A percentile compares a stretch with the other conserved stretches of the same genome.
Evolutionary conservation across 805 yeast species (phyloP).

Genomic region (Schwanniomyces pseudopolymorphus): DNA sequence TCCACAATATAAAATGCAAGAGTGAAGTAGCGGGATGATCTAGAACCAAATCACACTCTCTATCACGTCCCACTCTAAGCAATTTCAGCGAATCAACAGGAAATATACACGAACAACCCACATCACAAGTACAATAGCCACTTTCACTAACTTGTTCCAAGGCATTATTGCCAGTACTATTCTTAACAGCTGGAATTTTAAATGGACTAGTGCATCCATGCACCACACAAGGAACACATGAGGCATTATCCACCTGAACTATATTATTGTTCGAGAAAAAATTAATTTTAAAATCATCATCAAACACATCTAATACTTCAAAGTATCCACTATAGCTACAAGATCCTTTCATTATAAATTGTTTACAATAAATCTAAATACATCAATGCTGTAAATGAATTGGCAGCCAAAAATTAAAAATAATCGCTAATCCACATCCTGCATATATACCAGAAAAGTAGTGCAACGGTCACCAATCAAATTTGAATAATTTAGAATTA

Average conservation of each 20-base stretch:
- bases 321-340: neutral
- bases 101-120: neutral
- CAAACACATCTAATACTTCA: neutral
- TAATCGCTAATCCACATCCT: neutral
- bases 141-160: too few relatives aligned
- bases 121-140: neutral
- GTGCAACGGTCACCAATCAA: constrained; percentile 6
- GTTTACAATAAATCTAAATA: neutral
- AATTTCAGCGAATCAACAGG: constrained; percentile 28
- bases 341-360: neutral
- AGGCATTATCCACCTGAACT: neutral
- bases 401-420: constrained; percentile 5
- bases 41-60: constrained; percentile 27
- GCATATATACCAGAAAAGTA: constrained; percentile 1
- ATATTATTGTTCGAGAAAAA: neutral
- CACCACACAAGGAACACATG: neutral
- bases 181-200: too few relatives aligned
- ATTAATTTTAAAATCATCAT: neutral
- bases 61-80: constrained; percentile 45
- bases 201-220: neutral
- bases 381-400: neutral
- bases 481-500: constrained; percentile 5
- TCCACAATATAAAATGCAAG: constrained; percentile 50
- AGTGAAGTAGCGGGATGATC: constrained; percentile 42
- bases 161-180: too few relatives aligned